Percentiles rank a stretch among this genome's conserved stretches.
Conservation (phyloP, 768 basidiomycete genomes). For the Psilocybe cubensis region DNA sequence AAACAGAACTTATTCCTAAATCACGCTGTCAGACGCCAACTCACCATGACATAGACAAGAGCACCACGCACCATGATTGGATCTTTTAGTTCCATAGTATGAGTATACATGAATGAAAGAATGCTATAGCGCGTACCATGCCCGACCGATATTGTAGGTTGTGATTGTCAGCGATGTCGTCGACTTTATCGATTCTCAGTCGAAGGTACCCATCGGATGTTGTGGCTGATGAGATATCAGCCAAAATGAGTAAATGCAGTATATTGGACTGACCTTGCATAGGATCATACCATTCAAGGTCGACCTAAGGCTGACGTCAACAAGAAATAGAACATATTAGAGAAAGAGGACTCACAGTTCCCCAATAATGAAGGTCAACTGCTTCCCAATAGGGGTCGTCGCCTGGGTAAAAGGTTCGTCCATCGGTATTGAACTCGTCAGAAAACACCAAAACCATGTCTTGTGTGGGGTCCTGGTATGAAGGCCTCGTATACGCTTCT, state of each 20-base stretch:
- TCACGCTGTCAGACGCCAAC: background rate
- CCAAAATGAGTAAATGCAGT: background rate
- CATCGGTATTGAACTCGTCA: constrained; percentile 82
- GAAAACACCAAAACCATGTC: constrained; percentile 66
- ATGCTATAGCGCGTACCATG: constrained; percentile 42
- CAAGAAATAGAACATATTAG: background rate
- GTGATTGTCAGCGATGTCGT: constrained; percentile 47
- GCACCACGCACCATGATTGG: constrained; percentile 32
- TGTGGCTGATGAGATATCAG: constrained; percentile 42
- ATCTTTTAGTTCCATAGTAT: constrained; percentile 24
- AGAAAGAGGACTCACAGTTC: constrained; percentile 40
- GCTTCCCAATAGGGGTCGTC: constrained; percentile 70
- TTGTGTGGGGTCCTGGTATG: constrained; percentile 57
- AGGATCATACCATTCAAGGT: constrained; percentile 84
- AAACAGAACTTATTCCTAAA: constrained; percentile 72
- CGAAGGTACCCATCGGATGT: constrained; percentile 73
- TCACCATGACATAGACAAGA: background rate
- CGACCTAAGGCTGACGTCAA: constrained; percentile 35
- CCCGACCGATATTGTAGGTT: constrained; percentile 68
- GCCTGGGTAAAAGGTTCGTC: constrained; percentile 70
- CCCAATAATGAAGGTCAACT: constrained; percentile 72
- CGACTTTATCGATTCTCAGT: constrained; percentile 62
- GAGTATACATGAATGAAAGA: background rate
- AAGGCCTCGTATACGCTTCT: constrained; percentile 50
- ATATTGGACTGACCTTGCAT: constrained; percentile 35